Evolutionary conservation across 768 basidiomycete species (phyloP).

Genomic region (Suillus lakei): DNA sequence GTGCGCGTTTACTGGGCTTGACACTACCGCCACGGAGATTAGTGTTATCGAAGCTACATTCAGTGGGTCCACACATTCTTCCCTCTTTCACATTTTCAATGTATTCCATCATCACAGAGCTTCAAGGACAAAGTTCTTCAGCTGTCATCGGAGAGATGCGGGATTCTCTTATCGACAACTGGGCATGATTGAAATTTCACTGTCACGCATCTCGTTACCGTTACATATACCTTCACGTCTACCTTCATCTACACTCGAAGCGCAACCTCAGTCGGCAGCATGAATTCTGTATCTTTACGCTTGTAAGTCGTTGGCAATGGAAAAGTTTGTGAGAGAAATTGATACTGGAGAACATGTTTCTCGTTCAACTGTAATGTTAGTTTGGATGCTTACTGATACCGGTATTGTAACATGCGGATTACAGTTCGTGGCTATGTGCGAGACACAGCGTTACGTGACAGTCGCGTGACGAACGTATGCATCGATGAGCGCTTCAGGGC

Average conservation of each 20-base stretch:
- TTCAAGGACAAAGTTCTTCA: constrained; percentile 82
- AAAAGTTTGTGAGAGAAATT: background rate
- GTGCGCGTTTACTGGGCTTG: constrained; percentile 98
- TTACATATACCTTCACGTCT: constrained; percentile 7
- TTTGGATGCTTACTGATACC: background rate
- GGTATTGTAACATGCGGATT: background rate
- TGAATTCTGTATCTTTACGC: constrained; percentile 6
- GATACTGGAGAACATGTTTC: background rate
- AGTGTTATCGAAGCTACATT: constrained; percentile 98
- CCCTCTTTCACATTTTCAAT: constrained; percentile 11
- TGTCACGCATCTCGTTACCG: background rate
- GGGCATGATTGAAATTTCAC: constrained; percentile 59
- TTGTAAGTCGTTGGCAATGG: background rate
- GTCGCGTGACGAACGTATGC: constrained; percentile 2
- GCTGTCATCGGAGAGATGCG: constrained; percentile 93
- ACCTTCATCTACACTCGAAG: constrained; percentile 4
- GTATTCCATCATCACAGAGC: constrained; percentile 50
- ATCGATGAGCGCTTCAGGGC: background rate
- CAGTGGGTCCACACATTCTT: constrained; percentile 61
- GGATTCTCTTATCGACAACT: constrained; percentile 89
- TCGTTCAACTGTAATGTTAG: background rate
- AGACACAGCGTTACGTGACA: background rate
- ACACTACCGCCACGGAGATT: constrained; percentile 99
- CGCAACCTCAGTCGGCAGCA: background rate
- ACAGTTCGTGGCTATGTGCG: background rate